A percentile compares a stretch with the other conserved stretches of the same genome.
These are phyloP conservation scores for Sclerotinia spermophila DNA, from an alignment of 2,329 filamentous ascomycete genomes.

Conservation along the genomic window DNA sequence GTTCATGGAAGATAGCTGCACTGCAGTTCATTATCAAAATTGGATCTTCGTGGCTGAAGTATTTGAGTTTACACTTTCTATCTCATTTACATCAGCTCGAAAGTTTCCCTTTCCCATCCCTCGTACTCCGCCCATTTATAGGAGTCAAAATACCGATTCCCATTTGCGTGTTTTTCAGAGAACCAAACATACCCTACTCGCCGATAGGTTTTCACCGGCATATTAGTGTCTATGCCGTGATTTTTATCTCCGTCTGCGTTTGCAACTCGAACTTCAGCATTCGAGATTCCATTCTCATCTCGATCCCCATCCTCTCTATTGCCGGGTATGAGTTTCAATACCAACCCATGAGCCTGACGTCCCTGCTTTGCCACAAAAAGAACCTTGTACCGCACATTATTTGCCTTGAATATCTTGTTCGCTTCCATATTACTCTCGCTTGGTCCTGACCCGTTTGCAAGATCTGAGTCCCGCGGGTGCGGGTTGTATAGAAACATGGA, in stretches of 20 bases:
- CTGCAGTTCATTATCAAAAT: too few species aligned
- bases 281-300: neutral
- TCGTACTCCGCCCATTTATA: neutral
- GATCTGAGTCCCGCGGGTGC: neutral
- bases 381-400: neutral
- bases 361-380: neutral
- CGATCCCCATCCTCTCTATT: neutral
- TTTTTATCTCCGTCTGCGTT: neutral
- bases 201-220: neutral
- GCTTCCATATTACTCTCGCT: neutral
- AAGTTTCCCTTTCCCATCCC: neutral
- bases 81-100: neutral
- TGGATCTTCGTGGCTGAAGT: too few species aligned
- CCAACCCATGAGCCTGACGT: neutral
- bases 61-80: too few species aligned
- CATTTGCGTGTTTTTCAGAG: neutral
- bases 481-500: neutral
- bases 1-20: too few species aligned
- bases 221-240: neutral
- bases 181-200: neutral
- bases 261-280: neutral
- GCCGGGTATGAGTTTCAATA: neutral
- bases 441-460: neutral
- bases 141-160: neutral
- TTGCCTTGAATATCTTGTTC: neutral